phyloP scores from a whole-genome alignment of 352 stramenopile species.

The Pythium aquatile region DNA sequence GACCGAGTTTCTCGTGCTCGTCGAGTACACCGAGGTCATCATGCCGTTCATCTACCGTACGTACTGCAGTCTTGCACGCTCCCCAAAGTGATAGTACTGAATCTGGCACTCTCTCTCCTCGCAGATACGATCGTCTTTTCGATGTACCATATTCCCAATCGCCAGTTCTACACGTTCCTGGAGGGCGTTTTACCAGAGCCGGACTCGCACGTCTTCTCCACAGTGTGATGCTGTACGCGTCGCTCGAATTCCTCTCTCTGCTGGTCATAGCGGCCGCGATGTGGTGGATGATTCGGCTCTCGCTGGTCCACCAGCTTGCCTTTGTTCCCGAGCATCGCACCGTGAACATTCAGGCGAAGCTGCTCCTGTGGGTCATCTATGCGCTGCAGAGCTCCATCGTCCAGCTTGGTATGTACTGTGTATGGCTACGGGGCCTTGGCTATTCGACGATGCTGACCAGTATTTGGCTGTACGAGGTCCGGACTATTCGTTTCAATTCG shows the following conservation, averaged over 20 bases:
- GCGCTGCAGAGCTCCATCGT: slow-evolving; percentile 11
- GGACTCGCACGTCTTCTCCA: neutral
- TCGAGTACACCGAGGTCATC: slow-evolving; percentile 42
- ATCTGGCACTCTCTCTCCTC: neutral
- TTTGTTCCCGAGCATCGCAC: slow-evolving; percentile 14
- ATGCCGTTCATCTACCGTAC: slow-evolving; percentile 32
- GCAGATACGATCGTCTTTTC: neutral
- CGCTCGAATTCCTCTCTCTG: slow-evolving; percentile 17
- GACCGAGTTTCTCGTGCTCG: slow-evolving; percentile 34
- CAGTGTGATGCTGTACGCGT: slow-evolving; percentile 12
- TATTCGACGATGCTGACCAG: no score
- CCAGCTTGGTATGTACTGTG: neutral
- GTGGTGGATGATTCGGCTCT: slow-evolving; percentile 18
- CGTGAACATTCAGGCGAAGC: slow-evolving; percentile 16
- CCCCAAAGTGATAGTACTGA: no score
- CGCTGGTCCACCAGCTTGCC: slow-evolving; percentile 16
- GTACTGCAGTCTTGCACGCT: neutral
- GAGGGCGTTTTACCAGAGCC: neutral
- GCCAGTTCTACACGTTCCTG: slow-evolving; percentile 31
- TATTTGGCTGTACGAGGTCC: slow-evolving; percentile 1
- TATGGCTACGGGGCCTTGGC: no score
- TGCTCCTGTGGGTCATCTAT: slow-evolving; percentile 14
- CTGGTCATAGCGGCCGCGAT: neutral
- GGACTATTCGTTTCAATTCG: slow-evolving; percentile 27
- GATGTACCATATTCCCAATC: slow-evolving; percentile 28